Evolutionary conservation across 257 asterid species (phyloP).

Genomic region (Solanum megistacrolobum): DNA sequence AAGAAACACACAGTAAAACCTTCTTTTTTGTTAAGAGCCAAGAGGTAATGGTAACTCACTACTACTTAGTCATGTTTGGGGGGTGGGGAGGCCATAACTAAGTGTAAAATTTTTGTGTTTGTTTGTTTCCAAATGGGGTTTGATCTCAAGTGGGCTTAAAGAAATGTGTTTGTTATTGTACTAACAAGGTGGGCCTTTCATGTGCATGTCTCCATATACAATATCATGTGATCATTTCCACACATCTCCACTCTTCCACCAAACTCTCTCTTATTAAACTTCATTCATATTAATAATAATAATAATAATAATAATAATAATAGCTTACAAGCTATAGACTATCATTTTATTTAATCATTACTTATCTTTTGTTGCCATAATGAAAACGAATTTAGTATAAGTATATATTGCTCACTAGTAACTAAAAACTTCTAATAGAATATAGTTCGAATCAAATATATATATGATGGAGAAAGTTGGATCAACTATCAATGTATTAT

Average conservation of each 20-base stretch:
- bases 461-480: background rate
- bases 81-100: background rate
- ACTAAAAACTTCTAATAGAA: background rate
- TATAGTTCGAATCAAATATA: background rate
- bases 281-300: background rate
- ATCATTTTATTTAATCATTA: background rate
- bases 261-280: background rate
- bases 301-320: background rate
- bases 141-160: constrained; percentile 10
- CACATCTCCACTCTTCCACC: constrained; percentile 13
- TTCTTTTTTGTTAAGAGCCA: too few relatives aligned
- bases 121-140: constrained; percentile 1
- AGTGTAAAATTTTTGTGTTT: constrained; percentile 3
- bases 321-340: background rate
- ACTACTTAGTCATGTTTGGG: background rate
- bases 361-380: background rate
- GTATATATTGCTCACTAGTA: background rate
- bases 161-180: constrained; percentile 13
- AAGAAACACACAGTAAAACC: constrained; percentile 7
- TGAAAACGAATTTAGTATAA: background rate
- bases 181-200: constrained; percentile 20
- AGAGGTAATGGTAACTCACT: background rate
- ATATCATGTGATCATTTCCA: constrained; percentile 27
- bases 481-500: background rate
- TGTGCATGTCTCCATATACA: constrained; percentile 26